Evolutionary conservation across 169 alveolate genomes (phyloP).

Genomic region (Sarcocystis neurona): DNA sequence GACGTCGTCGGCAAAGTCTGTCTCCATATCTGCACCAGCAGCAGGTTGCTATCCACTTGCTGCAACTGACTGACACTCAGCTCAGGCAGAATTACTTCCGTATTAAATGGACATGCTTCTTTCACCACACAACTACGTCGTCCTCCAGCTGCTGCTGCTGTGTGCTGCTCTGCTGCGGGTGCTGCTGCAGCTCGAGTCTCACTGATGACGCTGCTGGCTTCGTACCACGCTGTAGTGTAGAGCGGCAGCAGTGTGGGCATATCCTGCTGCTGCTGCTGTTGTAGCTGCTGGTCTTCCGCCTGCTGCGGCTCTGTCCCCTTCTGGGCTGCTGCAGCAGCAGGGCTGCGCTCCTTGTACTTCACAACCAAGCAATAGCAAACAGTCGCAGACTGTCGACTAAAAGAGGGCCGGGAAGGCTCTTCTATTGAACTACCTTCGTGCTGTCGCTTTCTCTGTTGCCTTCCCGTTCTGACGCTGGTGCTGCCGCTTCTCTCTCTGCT

Average conservation of each 20-base stretch:
- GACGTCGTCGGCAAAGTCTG: no score
- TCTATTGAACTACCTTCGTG: no score
- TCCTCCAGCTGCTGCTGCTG: background rate
- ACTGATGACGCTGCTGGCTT: background rate
- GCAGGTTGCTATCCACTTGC: background rate
- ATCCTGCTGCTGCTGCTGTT: background rate
- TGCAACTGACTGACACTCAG: background rate
- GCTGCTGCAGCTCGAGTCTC: background rate
- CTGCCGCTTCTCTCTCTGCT: no score
- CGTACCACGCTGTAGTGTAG: slow-evolving; percentile 5
- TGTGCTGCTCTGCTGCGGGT: background rate
- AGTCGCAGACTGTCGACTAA: background rate
- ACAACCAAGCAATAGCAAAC: background rate
- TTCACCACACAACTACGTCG: background rate
- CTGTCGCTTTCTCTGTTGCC: background rate
- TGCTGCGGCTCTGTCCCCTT: no score
- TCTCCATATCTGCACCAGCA: background rate
- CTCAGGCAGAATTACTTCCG: background rate
- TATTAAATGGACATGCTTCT: background rate
- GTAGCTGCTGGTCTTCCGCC: no score
- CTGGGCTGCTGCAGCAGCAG: no score
- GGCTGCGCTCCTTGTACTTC: background rate
- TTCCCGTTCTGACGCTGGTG: background rate
- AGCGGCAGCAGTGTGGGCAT: background rate
- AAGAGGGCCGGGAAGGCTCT: no score